Evolutionary conservation across 192 early-diverging fungal species (phyloP).

Genomic region (Coemansia furcata): DNA sequence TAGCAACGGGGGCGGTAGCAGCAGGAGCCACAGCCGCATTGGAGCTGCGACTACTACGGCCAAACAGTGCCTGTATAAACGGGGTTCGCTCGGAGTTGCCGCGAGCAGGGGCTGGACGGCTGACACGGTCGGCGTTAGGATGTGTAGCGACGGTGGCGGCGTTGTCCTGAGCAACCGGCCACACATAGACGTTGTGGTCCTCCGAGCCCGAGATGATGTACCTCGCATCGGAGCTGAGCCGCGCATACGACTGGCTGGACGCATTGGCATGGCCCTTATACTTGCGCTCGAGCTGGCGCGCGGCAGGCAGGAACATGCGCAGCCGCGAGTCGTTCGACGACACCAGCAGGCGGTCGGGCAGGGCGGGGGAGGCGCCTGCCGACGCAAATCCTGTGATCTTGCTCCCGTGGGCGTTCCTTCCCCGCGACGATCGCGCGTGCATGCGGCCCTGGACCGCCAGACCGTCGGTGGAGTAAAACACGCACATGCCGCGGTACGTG

Average conservation of each 20-base stretch:
- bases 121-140: conserved; percentile 37
- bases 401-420: conserved; percentile 59
- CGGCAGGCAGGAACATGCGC: conserved; percentile 72
- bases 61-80: conserved; percentile 33
- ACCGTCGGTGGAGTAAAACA: conserved; percentile 81
- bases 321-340: conserved; percentile 82
- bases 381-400: conserved; percentile 81
- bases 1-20: conserved; percentile 7
- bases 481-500: conserved; percentile 69
- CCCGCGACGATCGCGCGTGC: conserved; percentile 60
- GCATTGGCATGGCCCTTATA: conserved; percentile 78
- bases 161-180: conserved; percentile 55
- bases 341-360: conserved; percentile 39
- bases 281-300: conserved; percentile 74
- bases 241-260: conserved; percentile 70
- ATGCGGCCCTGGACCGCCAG: conserved; percentile 84
- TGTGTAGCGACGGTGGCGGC: conserved; percentile 48
- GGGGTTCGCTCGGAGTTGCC: conserved; percentile 7
- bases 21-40: background rate
- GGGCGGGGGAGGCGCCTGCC: conserved; percentile 26
- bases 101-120: conserved; percentile 12
- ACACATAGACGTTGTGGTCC: conserved; percentile 73
- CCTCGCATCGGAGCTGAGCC: conserved; percentile 71
- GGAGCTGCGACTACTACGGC: conserved; percentile 4
- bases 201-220: conserved; percentile 85